phyloP scores from a whole-genome alignment of 2,329 filamentous ascomycete genomes.

The Aureobasidium lini region DNA sequence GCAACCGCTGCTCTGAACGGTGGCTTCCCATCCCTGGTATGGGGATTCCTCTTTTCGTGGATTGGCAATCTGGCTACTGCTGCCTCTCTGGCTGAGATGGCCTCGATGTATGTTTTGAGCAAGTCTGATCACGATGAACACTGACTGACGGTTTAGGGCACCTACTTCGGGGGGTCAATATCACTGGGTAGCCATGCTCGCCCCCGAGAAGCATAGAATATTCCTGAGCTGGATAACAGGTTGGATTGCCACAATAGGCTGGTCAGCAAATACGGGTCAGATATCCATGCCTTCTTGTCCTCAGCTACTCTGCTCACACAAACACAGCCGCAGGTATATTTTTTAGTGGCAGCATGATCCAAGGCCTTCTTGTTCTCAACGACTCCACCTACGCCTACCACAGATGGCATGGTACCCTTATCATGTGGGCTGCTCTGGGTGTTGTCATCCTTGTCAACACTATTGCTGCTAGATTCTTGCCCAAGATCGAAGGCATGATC shows the following conservation, averaged over 20 bases:
- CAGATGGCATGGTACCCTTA: conserved; percentile 34
- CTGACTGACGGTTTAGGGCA: not conserved
- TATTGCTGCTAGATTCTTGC: conserved; percentile 31
- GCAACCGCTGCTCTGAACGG: conserved; percentile 14
- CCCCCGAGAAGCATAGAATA: conserved; percentile 33
- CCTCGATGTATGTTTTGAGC: conserved; percentile 30
- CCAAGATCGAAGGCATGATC: conserved; percentile 33
- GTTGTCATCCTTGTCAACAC: conserved; percentile 37
- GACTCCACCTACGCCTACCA: conserved; percentile 28
- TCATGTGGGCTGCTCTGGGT: conserved; percentile 30
- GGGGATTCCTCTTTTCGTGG: conserved; percentile 32
- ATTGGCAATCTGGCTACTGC: conserved; percentile 17
- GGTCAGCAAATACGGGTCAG: not conserved
- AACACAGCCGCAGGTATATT: conserved; percentile 12
- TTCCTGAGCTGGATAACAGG: conserved; percentile 40
- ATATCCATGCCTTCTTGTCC: too few species aligned
- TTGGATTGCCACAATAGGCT: conserved; percentile 37
- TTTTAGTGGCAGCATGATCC: conserved; percentile 19
- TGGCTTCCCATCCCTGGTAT: conserved; percentile 19
- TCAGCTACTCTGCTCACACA: conserved; percentile 21
- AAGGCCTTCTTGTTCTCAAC: conserved; percentile 29
- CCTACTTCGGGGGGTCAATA: conserved; percentile 32
- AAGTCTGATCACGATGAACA: not conserved
- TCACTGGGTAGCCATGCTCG: conserved; percentile 40
- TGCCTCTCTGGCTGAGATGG: conserved; percentile 32